These are phyloP conservation scores for Diddensiella transvaalensis DNA, from an alignment of 805 yeast genomes.

Conservation along the genomic window DNA sequence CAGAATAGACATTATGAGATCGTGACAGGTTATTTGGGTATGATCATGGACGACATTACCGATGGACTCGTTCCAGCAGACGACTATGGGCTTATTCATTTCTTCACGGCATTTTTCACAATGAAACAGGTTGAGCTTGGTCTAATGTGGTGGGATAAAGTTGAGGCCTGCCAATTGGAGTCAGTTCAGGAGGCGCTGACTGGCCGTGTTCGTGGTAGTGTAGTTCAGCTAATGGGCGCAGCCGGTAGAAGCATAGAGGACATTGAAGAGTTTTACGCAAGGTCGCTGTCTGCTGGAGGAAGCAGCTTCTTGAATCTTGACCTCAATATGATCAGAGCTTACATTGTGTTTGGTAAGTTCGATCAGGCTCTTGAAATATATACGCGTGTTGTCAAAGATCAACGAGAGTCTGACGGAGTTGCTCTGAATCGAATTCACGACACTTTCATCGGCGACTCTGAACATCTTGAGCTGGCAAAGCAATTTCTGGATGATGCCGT, in stretches of 20 bases:
- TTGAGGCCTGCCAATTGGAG: constrained; percentile 7
- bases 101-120: constrained; percentile 22
- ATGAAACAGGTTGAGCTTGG: constrained; percentile 20
- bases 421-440: constrained; percentile 63
- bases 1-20: constrained; percentile 10
- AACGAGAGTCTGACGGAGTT: constrained; percentile 37
- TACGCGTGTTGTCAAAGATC: constrained; percentile 31
- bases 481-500: constrained; percentile 73
- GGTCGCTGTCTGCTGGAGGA: neutral
- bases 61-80: constrained; percentile 14
- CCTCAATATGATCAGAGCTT: constrained; percentile 71
- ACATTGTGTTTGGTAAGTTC: constrained; percentile 61
- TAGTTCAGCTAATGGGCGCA: constrained; percentile 20
- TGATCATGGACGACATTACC: constrained; percentile 18
- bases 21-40: constrained; percentile 8
- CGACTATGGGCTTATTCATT: constrained; percentile 22
- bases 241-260: constrained; percentile 20
- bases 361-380: constrained; percentile 63
- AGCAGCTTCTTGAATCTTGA: constrained; percentile 41
- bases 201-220: constrained; percentile 23
- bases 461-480: constrained; percentile 66
- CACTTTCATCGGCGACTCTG: constrained; percentile 72
- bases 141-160: constrained; percentile 15
- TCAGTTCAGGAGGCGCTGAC: constrained; percentile 3
- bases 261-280: constrained; percentile 20